Evolutionary conservation across 306 rosid species (phyloP), one percentile per base, ranked within the genome.

Genomic region (Urtica urens): DNA sequence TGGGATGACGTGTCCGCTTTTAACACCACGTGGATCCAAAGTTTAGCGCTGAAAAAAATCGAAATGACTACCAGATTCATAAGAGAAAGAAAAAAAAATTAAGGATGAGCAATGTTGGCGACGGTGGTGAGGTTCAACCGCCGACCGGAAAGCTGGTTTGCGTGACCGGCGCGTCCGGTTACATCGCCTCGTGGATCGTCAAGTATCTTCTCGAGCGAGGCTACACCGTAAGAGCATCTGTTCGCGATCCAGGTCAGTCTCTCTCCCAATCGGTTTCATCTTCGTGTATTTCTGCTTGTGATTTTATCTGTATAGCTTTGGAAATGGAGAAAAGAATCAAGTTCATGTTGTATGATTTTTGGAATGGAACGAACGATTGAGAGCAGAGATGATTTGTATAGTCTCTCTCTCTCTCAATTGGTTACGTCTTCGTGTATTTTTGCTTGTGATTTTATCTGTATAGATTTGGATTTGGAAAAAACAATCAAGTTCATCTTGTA

Each of bases 81-180:
- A 25, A 9, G 16, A 8, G 0, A 15, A 14, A n/a, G 3, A 2
- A 25, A 21, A 7, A 17, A 9, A n/a, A 15, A 48, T 38, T 20
- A 34, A 64, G 18, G 23, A 69, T 55, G 72, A 69, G 60, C 62
- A 41, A 39, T 19, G 3, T 40, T 6, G 8, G 11, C 39, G 27
- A 7, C 13, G 11, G 9, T 11, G 50, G 59, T 30, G n/a, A n/a
- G n/a, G n/a, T n/a, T n/a, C n/a, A n/a, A n/a, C n/a, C n/a, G n/a
- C n/a, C n/a, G n/a, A 53, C 25, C 0, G 68, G 55, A 37, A 75
- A 71, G 57, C 65, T 68, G 11, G 78, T 75, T 38, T 63, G 77
- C 25, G 81, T 75, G 22, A 75, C 81, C 25, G 81, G 81, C 1
- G 81, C 71, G 2, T 75, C 81, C 23, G 81, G 81, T 33, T 75